A percentile compares a stretch with the other conserved stretches of the same genome.
These are phyloP conservation scores for Fusarium siculi DNA, from an alignment of 2,329 filamentous ascomycete genomes.

Conservation along the genomic window DNA sequence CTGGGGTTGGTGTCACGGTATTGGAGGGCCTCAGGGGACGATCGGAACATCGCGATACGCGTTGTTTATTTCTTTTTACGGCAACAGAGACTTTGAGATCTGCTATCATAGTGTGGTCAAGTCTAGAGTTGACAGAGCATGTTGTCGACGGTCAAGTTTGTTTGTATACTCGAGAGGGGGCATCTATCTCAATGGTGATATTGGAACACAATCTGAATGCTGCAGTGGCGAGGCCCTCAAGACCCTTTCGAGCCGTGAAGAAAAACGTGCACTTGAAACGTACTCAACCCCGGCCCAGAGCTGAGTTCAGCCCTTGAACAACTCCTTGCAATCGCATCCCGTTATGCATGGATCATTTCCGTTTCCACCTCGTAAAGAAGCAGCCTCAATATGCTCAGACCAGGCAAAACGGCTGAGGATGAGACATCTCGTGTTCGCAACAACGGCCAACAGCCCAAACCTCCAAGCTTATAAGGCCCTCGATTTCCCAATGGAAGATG, in stretches of 20 bases:
- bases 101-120: rapidly evolving
- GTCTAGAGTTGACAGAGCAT: rapidly evolving
- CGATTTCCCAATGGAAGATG: rapidly evolving
- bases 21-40: conserved; percentile 12
- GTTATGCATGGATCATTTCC: conserved; percentile 4
- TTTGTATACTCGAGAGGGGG: neutral
- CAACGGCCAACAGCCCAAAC: neutral
- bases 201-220: neutral
- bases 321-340: neutral
- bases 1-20: neutral
- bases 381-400: neutral
- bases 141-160: rapidly evolving
- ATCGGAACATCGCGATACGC: neutral
- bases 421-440: neutral
- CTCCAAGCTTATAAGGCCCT: neutral
- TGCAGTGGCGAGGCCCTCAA: no score
- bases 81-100: neutral
- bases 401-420: neutral
- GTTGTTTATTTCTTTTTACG: neutral
- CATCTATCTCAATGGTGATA: neutral
- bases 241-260: rapidly evolving
- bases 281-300: neutral
- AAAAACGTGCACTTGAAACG: neutral
- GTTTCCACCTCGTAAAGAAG: conserved; percentile 25
- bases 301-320: neutral